phyloP scores from a whole-genome alignment of 176 grass and related monocot species.

The Rhynchospora pubera region DNA sequence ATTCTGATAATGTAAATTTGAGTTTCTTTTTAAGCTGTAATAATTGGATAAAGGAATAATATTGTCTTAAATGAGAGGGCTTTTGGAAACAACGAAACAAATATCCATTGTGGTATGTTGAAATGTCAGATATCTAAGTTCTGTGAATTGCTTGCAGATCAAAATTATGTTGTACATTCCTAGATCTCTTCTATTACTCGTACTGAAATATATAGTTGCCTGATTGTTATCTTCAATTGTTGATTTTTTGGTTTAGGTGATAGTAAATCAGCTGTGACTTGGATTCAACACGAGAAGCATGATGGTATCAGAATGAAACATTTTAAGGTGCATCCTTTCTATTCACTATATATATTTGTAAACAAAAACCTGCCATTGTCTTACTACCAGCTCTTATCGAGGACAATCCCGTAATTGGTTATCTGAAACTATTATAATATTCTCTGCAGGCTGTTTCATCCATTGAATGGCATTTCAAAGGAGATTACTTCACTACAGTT shows the following conservation, averaged over 20 bases:
- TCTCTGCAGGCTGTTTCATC: slow-evolving; percentile 67
- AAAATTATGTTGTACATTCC: not conserved
- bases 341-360: not conserved
- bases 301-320: slow-evolving; percentile 75
- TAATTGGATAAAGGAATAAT: not conserved
- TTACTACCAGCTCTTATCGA: not conserved
- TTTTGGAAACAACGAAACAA: not conserved
- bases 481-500: slow-evolving; percentile 94
- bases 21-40: not conserved
- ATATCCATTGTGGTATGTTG: not conserved
- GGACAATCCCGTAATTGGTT: not conserved
- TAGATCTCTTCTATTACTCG: not conserved
- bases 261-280: slow-evolving; percentile 67
- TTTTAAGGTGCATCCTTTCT: slow-evolving; percentile 50
- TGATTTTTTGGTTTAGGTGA: slow-evolving; percentile 41
- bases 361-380: not conserved
- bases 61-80: not conserved
- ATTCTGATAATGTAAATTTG: not conserved
- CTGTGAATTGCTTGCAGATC: not conserved
- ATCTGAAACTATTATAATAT: slow-evolving; percentile 16
- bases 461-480: slow-evolving; percentile 95
- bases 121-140: not conserved
- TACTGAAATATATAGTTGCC: not conserved
- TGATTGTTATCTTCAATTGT: slow-evolving; percentile 15
- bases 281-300: slow-evolving; percentile 69